Conservation (phyloP, 306 rosid species). For the Cicer cuneatum region DNA sequence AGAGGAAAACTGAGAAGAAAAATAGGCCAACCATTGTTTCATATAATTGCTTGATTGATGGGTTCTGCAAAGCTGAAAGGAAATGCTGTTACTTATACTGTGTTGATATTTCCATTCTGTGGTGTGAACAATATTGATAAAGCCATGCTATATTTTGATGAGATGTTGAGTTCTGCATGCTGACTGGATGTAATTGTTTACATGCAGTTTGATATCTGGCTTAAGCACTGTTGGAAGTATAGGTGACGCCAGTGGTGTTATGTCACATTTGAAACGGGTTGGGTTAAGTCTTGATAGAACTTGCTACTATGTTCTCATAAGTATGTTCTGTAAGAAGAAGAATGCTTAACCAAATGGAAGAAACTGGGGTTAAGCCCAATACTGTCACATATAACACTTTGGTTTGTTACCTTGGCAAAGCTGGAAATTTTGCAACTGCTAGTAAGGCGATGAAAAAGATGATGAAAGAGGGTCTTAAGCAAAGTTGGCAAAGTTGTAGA, state of each 20-base stretch:
- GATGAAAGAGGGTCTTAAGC: constrained; percentile 57
- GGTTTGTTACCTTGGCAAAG: constrained; percentile 64
- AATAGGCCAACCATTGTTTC: constrained; percentile 60
- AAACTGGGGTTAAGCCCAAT: too few species aligned
- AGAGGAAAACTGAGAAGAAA: constrained; percentile 55
- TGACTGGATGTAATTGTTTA: constrained; percentile 64
- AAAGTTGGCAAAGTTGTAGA: too few species aligned
- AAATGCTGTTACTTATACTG: constrained; percentile 63
- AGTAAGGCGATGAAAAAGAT: constrained; percentile 60
- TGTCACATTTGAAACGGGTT: constrained; percentile 66
- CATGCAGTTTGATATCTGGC: constrained; percentile 72
- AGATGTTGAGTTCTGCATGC: constrained; percentile 60
- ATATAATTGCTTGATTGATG: constrained; percentile 80
- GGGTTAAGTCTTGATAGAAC: constrained; percentile 64
- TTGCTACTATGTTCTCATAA: constrained; percentile 69
- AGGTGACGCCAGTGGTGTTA: constrained; percentile 70
- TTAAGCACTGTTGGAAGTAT: constrained; percentile 75
- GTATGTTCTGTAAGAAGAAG: constrained; percentile 75
- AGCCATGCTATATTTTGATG: constrained; percentile 67
- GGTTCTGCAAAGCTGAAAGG: constrained; percentile 71
- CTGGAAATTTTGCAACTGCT: constrained; percentile 59
- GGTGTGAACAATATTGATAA: constrained; percentile 65
- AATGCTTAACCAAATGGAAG: constrained; percentile 13
- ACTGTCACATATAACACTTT: neutral
- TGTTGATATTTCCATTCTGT: constrained; percentile 67